Evolutionary conservation across 768 basidiomycete genomes (phyloP), one percentile per base, ranked within the genome.

Genomic region (Harrya chromipes): DNA sequence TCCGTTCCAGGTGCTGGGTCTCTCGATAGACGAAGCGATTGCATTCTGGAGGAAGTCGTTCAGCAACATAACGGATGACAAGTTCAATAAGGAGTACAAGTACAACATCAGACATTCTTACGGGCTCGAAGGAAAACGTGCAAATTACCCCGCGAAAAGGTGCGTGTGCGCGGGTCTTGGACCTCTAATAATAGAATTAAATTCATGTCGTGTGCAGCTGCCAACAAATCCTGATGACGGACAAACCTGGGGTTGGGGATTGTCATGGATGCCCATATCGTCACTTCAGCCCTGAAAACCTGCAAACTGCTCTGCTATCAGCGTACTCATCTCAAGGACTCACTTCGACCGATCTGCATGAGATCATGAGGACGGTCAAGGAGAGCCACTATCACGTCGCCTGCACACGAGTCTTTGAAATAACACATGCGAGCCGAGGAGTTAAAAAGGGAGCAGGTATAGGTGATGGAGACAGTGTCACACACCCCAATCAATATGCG

Each of bases 21-120:
- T 99, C 49, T 86, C 94, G 0, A 82, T 99, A 31, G 95, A 99
- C 14, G 97, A 99, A 70, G 94, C 97, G 1, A 66, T 97, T 40
- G 71, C 79, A 10, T 99, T 97, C 69, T 99, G 97, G 97, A 76
- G 91, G 46, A 89, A 84, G 63, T 85, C 89, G 21, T 97, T 95
- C 65, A 82, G 69, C 9, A 68, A 67, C 6, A 82, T 91, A 47
- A 83, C 85, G 10, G 95, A 97, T 50, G 93, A 97, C 71, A 87
- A 92, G 66, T 99, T 98, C 71, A 95, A 94, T 74, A 99, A 98
- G 65, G 90, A 97, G 64, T 86, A 97, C 77, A 86, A 83, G 60
- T 99, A 99, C 68, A 99, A 98, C 57, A 94, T 99, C 59, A 85
- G 95, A 39, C 97, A 99, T 66, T 85, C 84, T 5, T 99, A 85